These are phyloP conservation scores for Epicoccum nigrum DNA, from an alignment of 2,329 filamentous ascomycete species.

Conservation along the genomic window DNA sequence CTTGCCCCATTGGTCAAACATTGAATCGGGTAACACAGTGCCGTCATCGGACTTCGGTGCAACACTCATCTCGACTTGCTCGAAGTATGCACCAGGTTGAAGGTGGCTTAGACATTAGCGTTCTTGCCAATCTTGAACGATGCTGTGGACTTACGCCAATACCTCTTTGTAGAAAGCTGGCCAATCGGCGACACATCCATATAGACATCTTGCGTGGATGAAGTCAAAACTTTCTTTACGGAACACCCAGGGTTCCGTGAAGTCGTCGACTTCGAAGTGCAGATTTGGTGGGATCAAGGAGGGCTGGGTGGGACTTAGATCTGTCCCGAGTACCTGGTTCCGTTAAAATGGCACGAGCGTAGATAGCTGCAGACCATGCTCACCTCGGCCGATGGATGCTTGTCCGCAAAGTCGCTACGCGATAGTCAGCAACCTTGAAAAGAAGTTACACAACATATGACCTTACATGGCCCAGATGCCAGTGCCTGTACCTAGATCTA, in stretches of 20 bases:
- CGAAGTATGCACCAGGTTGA: constrained; percentile 39
- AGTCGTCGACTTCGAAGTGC: constrained; percentile 43
- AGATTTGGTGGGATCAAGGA: constrained; percentile 41
- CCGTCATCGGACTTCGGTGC: constrained; percentile 37
- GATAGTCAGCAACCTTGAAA: not conserved
- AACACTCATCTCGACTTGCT: constrained; percentile 36
- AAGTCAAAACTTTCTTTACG: constrained; percentile 31
- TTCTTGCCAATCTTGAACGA: too few species aligned
- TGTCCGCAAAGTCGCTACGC: constrained; percentile 48
- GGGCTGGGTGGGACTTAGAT: constrained; percentile 51
- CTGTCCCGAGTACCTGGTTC: constrained; percentile 40
- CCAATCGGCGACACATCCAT: constrained; percentile 32
- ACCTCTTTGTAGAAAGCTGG: constrained; percentile 28
- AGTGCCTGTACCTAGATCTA: constrained; percentile 52
- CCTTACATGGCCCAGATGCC: constrained; percentile 51
- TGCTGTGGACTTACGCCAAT: constrained; percentile 23
- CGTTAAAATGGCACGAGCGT: constrained; percentile 19
- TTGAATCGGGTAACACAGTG: constrained; percentile 22
- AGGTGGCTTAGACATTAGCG: constrained; percentile 23
- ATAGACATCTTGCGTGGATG: constrained; percentile 28
- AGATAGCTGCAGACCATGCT: not conserved
- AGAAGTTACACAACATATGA: not conserved
- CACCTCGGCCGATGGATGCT: constrained; percentile 43
- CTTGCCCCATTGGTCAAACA: constrained; percentile 35
- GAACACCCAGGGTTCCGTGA: constrained; percentile 39